phyloP scores from a whole-genome alignment of 2,329 filamentous ascomycete species.

The Pseudocercospora vitis region DNA sequence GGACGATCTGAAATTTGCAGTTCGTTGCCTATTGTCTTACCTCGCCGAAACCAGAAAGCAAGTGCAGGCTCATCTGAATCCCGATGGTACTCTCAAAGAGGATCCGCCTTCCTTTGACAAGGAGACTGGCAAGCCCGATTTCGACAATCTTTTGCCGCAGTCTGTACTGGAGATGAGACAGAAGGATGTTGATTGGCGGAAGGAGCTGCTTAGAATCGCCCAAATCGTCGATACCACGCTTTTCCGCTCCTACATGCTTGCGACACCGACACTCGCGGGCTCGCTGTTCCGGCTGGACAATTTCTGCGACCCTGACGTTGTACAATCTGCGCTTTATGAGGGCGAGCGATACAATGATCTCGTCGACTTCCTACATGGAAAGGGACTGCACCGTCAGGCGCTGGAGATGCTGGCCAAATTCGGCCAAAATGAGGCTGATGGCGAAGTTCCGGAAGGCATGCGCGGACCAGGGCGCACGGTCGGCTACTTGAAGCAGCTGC shows the following conservation, averaged over 20 bases:
- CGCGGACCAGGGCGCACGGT: slow-evolving; percentile 82
- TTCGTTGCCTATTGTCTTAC: slow-evolving; percentile 81
- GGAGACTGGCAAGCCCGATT: slow-evolving; percentile 47
- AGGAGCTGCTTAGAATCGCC: slow-evolving; percentile 72
- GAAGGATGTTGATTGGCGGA: slow-evolving; percentile 60
- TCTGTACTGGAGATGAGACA: slow-evolving; percentile 31
- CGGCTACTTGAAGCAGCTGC: slow-evolving; percentile 83
- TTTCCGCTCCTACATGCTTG: slow-evolving; percentile 94
- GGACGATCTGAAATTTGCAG: slow-evolving; percentile 79
- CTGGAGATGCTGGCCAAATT: slow-evolving; percentile 80
- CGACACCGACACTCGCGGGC: slow-evolving; percentile 77
- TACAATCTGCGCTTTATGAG: slow-evolving; percentile 88
- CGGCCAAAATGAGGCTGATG: slow-evolving; percentile 57
- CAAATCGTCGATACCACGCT: slow-evolving; percentile 88
- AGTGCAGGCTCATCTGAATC: slow-evolving; percentile 61
- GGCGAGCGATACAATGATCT: slow-evolving; percentile 87
- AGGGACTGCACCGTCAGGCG: slow-evolving; percentile 85
- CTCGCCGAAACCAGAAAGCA: slow-evolving; percentile 77
- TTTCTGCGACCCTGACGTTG: slow-evolving; percentile 93
- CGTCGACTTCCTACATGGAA: slow-evolving; percentile 96
- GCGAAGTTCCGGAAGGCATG: slow-evolving; percentile 55
- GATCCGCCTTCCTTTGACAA: slow-evolving; percentile 48
- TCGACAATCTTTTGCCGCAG: slow-evolving; percentile 42
- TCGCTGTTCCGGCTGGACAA: slow-evolving; percentile 94
- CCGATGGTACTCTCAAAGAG: slow-evolving; percentile 59